Base-by-base conservation (phyloP, 805 yeast genomes). In the Starmerella apis region DNA sequence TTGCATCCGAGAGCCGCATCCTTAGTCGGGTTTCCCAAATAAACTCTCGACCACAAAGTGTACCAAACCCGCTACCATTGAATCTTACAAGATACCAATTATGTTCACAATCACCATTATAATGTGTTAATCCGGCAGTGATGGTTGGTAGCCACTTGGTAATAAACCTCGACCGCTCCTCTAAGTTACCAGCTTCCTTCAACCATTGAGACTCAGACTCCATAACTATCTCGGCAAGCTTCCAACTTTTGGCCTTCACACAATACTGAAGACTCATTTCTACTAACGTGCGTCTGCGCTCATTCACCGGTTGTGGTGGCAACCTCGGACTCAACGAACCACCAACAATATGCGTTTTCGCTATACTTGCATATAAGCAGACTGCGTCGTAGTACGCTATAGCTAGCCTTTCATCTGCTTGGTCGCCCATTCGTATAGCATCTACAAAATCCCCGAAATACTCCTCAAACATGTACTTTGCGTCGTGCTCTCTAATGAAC, bases 81-180 rank as follows among this genome's bases (percentile, higher is more conserved):
- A 41, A 41, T 16, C 11, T 27, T 1, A 41, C 10, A 16, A 41
- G 44, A n/a, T 41, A 41, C 44, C 44, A 41, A 10, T 41, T 24
- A n/a, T 20, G 30, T 13, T 22, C 28, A 14, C 23, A 8, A 10
- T 14, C n/a, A 11, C 10, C 43, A 38, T n/a, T 13, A 13, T 13
- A 9, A n/a, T 5, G 20, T 6, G 43, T 20, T 23, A 38, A 20
- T 10, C 43, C 43, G n/a, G 5, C 28, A 13, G 30, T 38, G 7
- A 38, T 20, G 20, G n/a, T 38, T 4, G 44, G 44, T 4, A 41
- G 33, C 44, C 44, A 41, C 33, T 25, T 41, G 8, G 44, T 25
- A 23, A 41, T 14, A 9, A 41, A 9, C 7, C 10, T 9, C 4
- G 44, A 16, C 4, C 44, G 32, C 9, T 23, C 16, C 18, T 38